Evolutionary conservation across 441 rosid species (phyloP).

Genomic region (Brassica balearica): DNA sequence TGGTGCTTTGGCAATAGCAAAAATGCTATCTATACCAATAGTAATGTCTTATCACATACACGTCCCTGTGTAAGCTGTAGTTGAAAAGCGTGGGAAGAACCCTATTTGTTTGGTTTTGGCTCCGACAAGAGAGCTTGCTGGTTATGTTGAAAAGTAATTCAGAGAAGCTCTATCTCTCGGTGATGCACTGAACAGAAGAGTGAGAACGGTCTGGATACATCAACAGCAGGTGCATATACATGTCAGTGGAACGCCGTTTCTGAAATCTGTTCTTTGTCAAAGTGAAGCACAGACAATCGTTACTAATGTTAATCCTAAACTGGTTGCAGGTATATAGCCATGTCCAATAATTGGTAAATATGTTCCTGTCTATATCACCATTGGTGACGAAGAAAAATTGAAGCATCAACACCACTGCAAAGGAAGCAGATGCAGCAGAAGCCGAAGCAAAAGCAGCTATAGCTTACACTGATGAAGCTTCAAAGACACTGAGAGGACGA

Average conservation of each 20-base stretch:
- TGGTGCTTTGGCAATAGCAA: constrained; percentile 90
- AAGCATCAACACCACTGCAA: not conserved
- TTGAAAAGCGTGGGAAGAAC: constrained; percentile 72
- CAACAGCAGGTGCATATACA: not conserved
- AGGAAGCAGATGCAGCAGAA: constrained; percentile 75
- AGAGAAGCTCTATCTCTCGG: constrained; percentile 58
- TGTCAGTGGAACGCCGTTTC: too few species aligned
- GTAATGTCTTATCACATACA: constrained; percentile 99
- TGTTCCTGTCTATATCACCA: not conserved
- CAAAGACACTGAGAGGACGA: constrained; percentile 73
- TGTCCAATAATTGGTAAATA: not conserved
- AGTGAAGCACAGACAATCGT: too few species aligned
- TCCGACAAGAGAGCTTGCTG: constrained; percentile 95
- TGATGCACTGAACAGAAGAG: not conserved
- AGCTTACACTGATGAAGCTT: constrained; percentile 83
- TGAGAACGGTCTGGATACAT: not conserved
- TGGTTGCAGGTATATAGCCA: not conserved
- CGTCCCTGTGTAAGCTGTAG: constrained; percentile 88
- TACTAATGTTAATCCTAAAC: not conserved
- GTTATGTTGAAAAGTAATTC: constrained; percentile 92
- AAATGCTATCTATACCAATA: constrained; percentile 81
- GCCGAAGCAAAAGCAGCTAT: constrained; percentile 80
- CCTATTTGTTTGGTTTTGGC: constrained; percentile 84
- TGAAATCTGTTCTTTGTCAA: too few species aligned
- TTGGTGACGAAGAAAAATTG: not conserved